phyloP scores from a whole-genome alignment of 495 filamentous ascomycete species.

The Emericellopsis terricola region DNA sequence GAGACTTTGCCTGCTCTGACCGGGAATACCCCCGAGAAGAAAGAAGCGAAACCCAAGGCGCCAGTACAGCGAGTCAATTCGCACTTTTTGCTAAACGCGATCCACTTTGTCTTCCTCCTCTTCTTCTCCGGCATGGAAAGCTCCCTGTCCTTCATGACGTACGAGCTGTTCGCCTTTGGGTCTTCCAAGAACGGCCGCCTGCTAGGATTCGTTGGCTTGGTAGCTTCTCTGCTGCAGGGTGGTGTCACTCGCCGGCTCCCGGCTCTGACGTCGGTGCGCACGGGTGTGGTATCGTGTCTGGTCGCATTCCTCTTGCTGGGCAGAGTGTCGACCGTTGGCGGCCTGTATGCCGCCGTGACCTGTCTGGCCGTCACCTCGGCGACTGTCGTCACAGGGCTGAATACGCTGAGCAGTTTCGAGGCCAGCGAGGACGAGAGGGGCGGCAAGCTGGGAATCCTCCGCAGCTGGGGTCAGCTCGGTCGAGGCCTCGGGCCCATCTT shows the following conservation, averaged over 20 bases:
- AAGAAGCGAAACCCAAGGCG: neutral
- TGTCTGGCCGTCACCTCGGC: conserved; percentile 76
- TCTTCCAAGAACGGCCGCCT: conserved; percentile 69
- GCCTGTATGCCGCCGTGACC: conserved; percentile 64
- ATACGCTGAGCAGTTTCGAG: conserved; percentile 80
- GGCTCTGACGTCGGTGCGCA: conserved; percentile 57
- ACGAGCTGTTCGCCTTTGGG: conserved; percentile 72
- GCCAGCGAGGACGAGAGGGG: conserved; percentile 65
- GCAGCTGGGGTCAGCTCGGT: conserved; percentile 74
- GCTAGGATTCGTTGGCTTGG: conserved; percentile 77
- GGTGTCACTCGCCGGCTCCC: conserved; percentile 65
- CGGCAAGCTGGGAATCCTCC: conserved; percentile 64
- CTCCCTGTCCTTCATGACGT: conserved; percentile 89
- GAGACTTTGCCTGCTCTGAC: conserved; percentile 59
- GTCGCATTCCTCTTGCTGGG: conserved; percentile 65
- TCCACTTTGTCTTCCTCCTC: conserved; percentile 82
- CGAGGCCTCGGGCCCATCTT: conserved; percentile 70
- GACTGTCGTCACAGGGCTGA: conserved; percentile 87
- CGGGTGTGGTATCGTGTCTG: conserved; percentile 61
- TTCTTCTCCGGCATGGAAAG: conserved; percentile 98
- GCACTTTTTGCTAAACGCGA: conserved; percentile 61
- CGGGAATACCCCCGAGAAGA: conserved; percentile 10
- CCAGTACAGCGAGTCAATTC: conserved; percentile 49
- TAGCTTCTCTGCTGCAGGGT: conserved; percentile 83
- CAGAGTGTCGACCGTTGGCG: conserved; percentile 39